Base-by-base conservation (phyloP, 345 rosid species). In the Reutealis trisperma region DNA sequence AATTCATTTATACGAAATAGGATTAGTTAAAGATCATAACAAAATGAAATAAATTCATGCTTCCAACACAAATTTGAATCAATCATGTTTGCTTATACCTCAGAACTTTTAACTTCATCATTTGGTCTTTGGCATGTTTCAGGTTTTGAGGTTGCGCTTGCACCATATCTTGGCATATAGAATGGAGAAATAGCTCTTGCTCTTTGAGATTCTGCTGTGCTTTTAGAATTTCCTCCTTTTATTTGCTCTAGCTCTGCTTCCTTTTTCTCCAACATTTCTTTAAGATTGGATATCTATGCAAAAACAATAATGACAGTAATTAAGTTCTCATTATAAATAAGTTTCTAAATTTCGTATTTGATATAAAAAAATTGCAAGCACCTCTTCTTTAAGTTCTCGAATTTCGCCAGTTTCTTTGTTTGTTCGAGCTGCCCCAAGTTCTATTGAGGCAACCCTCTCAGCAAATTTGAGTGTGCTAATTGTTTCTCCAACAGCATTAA, bases 391-490 rank as follows among this genome's bases (percentile, higher is more conserved):
- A 60, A 96, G 94, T 71, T 93, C 92, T 74, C 92, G 86, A 25
- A 93, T 89, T 81, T 96, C 97, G 18, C 98, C 97, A 41, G 91
- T 90, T 86, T 96, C 99, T 79, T 93, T 96, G 83, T 96, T 96
- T 18, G 97, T 85, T 65, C 87, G 82, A 78, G 99, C 99, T 65
- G 99, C 97, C 24, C 99, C 99, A 9, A 96, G 95, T 77, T 96
- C 99, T 47, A 96, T 87, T 30, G 97, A 88, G 2, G 99, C 92
- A 70, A 93, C 99, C 77, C 99, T 89, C 87, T 96, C 98, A 2
- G 98, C 97, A 75, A 96, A 96, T 86, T 96, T 93, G 54, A 96
- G 95, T 0, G 99, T 96, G 78, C 99, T 96, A 42, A 96, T 82
- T 7, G 99, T 96, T 88, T 96, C 99, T 6, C 97, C 96, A 80